Evolutionary conservation across 495 filamentous ascomycete genomes (phyloP).

Genomic region (Trichoderma parareesei): DNA sequence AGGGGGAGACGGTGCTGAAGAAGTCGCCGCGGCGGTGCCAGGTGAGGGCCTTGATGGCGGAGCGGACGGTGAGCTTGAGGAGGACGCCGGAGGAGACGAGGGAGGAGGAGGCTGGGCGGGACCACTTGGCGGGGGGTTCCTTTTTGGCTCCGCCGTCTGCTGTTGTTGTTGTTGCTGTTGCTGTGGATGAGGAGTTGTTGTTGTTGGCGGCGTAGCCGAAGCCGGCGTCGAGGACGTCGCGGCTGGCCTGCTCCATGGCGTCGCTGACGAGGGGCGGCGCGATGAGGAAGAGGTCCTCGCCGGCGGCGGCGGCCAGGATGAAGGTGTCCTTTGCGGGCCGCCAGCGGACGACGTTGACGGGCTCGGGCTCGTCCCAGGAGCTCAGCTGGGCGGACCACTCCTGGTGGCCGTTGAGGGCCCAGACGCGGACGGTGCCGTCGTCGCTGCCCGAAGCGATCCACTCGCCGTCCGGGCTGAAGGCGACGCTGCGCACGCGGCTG

Average conservation of each 20-base stretch:
- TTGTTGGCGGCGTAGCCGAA: slow-evolving; percentile 80
- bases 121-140: slow-evolving; percentile 71
- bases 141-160: slow-evolving; percentile 57
- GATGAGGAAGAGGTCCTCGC: slow-evolving; percentile 77
- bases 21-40: slow-evolving; percentile 96
- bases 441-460: slow-evolving; percentile 89
- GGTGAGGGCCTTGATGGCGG: slow-evolving; percentile 77
- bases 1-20: slow-evolving; percentile 82
- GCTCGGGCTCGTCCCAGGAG: slow-evolving; percentile 51
- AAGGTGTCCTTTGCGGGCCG: slow-evolving; percentile 72
- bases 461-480: slow-evolving; percentile 66
- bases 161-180: slow-evolving; percentile 34
- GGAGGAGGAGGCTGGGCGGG: slow-evolving; percentile 55
- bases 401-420: slow-evolving; percentile 82
- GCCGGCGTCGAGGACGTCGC: slow-evolving; percentile 72
- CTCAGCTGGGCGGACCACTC: slow-evolving; percentile 75
- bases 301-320: slow-evolving; percentile 73
- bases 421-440: slow-evolving; percentile 85
- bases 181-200: not conserved
- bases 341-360: slow-evolving; percentile 85
- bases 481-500: slow-evolving; percentile 75
- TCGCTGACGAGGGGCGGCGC: slow-evolving; percentile 63
- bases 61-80: slow-evolving; percentile 69
- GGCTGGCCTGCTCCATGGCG: slow-evolving; percentile 62
- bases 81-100: slow-evolving; percentile 71